Conservation (phyloP, 805 yeast genomes). For the Sugiyamaella boreocaroliniensis region DNA sequence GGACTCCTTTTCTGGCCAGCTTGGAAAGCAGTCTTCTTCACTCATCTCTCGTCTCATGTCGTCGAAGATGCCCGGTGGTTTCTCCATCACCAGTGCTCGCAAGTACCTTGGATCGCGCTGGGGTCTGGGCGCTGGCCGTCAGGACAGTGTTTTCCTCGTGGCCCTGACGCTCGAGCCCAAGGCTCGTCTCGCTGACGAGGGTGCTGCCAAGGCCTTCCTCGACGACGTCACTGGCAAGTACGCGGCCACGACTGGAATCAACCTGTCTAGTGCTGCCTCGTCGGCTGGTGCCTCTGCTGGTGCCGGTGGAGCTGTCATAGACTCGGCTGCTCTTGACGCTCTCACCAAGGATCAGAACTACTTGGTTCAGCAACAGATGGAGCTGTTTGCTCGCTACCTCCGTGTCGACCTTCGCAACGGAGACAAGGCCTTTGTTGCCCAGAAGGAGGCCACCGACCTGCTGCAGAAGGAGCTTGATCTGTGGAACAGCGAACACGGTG, state of each 20-base stretch:
- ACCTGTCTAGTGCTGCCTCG: constrained; percentile 61
- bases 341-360: constrained; percentile 62
- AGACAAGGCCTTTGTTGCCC: constrained; percentile 71
- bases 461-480: constrained; percentile 87
- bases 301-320: constrained; percentile 75
- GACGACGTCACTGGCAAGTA: constrained; percentile 78
- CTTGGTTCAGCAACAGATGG: constrained; percentile 74
- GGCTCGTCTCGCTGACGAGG: constrained; percentile 75
- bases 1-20: constrained; percentile 76
- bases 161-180: constrained; percentile 91
- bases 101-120: constrained; percentile 85
- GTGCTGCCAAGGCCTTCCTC: constrained; percentile 84
- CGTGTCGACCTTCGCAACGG: constrained; percentile 89
- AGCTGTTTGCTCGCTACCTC: constrained; percentile 90
- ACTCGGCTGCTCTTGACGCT: constrained; percentile 90
- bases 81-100: constrained; percentile 84
- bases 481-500: constrained; percentile 90
- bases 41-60: constrained; percentile 86
- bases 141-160: constrained; percentile 76
- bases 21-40: constrained; percentile 91
- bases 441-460: constrained; percentile 76
- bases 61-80: constrained; percentile 99
- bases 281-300: constrained; percentile 42
- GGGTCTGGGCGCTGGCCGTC: constrained; percentile 93
- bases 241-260: constrained; percentile 75